These are phyloP conservation scores for Ceratobasidium sp. DNA, from an alignment of 1,284 basidiomycete genomes.

Conservation along the genomic window DNA sequence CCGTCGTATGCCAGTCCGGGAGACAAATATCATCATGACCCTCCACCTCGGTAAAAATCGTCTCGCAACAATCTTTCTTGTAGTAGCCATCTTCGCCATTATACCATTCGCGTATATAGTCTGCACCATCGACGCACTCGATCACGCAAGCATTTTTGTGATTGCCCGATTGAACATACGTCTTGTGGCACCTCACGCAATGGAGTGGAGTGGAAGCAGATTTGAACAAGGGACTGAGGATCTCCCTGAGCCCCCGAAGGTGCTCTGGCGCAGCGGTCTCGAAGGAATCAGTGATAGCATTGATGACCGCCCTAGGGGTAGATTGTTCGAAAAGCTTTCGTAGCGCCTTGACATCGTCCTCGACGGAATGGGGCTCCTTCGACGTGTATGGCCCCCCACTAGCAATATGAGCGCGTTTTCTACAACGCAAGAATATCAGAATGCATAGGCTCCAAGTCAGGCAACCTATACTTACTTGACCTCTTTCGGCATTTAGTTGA, in stretches of 20 bases:
- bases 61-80: too few relatives aligned
- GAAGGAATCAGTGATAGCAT: not conserved
- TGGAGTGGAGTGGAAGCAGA: not conserved
- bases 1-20: not conserved
- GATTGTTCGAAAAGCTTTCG: not conserved
- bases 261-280: not conserved
- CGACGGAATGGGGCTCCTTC: too few relatives aligned
- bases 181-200: not conserved
- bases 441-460: too few relatives aligned
- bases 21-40: not conserved
- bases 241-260: not conserved
- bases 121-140: not conserved
- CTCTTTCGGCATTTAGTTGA: too few relatives aligned
- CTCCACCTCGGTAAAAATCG: not conserved
- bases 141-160: not conserved
- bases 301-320: not conserved
- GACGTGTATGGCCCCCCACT: too few relatives aligned
- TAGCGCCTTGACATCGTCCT: too few relatives aligned
- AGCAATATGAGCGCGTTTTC: too few relatives aligned
- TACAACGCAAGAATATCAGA: too few relatives aligned
- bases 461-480: too few relatives aligned
- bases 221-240: not conserved
- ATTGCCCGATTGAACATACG: not conserved
- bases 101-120: not conserved
- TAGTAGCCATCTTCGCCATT: not conserved